These are phyloP conservation scores for Solanum ossicruentum DNA, from an alignment of 257 asterid species.

Conservation along the genomic window DNA sequence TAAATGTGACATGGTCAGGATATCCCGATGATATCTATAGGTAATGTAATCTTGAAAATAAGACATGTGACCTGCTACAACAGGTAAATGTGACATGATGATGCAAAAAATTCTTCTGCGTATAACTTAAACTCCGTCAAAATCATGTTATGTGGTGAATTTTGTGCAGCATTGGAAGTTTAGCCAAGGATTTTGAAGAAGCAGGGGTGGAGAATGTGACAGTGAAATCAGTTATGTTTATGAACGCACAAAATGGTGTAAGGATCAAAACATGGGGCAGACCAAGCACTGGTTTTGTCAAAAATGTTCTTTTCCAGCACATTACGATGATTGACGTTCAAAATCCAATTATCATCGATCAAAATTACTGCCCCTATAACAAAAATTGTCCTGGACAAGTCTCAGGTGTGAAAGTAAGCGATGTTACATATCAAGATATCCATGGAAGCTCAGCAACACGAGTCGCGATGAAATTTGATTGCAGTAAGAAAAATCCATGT, in stretches of 20 bases:
- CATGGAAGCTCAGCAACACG: background rate
- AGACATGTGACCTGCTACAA: too few relatives aligned
- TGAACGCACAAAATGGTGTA: background rate
- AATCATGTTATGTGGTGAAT: background rate
- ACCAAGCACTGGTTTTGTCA: background rate
- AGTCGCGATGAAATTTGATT: background rate
- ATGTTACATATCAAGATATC: background rate
- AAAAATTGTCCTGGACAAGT: background rate
- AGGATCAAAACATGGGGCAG: background rate
- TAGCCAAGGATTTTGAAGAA: background rate
- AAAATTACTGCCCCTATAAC: background rate
- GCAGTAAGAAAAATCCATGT: background rate
- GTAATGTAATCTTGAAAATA: too few relatives aligned
- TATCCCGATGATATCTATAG: too few relatives aligned
- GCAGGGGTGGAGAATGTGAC: conserved; percentile 1
- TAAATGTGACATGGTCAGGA: background rate
- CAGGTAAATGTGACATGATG: background rate
- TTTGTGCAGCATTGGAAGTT: background rate
- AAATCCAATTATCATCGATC: background rate
- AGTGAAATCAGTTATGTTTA: background rate
- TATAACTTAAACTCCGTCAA: background rate
- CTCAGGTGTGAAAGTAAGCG: background rate
- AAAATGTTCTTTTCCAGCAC: background rate
- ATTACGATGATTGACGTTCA: background rate
- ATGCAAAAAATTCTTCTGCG: background rate